Percentiles rank a stretch among this genome's conserved stretches.
Conservation (phyloP, 2,329 filamentous ascomycete genomes). For the Lachnellula arida region DNA sequence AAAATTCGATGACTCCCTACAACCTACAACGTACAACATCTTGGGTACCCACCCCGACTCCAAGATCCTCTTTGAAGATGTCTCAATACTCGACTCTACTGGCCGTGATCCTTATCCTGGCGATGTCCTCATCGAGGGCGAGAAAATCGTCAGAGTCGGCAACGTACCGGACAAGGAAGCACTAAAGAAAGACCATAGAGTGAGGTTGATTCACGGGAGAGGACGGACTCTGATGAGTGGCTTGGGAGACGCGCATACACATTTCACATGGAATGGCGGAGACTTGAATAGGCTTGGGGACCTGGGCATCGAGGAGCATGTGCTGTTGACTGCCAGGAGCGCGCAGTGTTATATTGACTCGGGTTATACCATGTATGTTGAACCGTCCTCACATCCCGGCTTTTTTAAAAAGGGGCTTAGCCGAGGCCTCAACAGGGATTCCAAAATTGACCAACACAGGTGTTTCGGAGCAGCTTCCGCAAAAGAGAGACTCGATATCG, state of each 20-base stretch:
- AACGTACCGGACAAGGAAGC: conserved; percentile 21
- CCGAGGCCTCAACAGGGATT: neutral
- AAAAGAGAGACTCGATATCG: conserved; percentile 35
- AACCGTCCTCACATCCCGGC: neutral
- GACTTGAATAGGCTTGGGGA: conserved; percentile 39
- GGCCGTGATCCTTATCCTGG: conserved; percentile 29
- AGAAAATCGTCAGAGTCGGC: conserved; percentile 27
- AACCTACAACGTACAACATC: conserved; percentile 18
- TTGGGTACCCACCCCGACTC: conserved; percentile 19
- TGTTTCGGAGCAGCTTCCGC: conserved; percentile 24
- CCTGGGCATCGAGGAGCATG: conserved; percentile 44
- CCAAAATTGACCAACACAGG: conserved; percentile 5
- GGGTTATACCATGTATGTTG: conserved; percentile 43
- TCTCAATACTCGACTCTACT: conserved; percentile 33
- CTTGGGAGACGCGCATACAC: conserved; percentile 44
- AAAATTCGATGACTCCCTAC: conserved; percentile 12
- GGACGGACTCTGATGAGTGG: conserved; percentile 45
- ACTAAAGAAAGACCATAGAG: conserved; percentile 19
- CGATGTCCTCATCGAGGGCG: conserved; percentile 30
- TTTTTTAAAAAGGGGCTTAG: neutral
- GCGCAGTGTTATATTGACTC: conserved; percentile 44
- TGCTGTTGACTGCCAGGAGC: conserved; percentile 38
- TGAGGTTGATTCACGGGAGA: conserved; percentile 14
- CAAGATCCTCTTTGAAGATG: conserved; percentile 30
- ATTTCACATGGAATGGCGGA: conserved; percentile 44